Percentiles rank a stretch among this genome's conserved stretches.
Evolutionary conservation across 176 grass and related monocot genomes (phyloP).

Genomic region (sorghum (Sorghum bicolor)): Sorghum_bicolor_NCBIv3 NC_012873.2:66463001-66463500

Average conservation of each 20-base stretch:
- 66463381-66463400: slow-evolving; percentile 40
- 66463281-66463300: neutral
- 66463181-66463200: slow-evolving; percentile 95
- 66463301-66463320: neutral
- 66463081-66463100: neutral
- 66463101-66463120: slow-evolving; percentile 5
- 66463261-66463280: neutral
- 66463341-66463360: slow-evolving; percentile 98
- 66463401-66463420: slow-evolving; percentile 14
- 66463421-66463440: slow-evolving; percentile 36
- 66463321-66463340: slow-evolving; percentile 49
- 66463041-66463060: slow-evolving; percentile 11
- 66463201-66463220: slow-evolving; percentile 97
- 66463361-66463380: slow-evolving; percentile 97
- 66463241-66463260: slow-evolving; percentile 63
- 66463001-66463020: neutral
- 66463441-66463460: slow-evolving; percentile 32
- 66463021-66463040: slow-evolving; percentile 40
- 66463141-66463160: slow-evolving; percentile 90
- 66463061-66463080: neutral
- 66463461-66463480: slow-evolving; percentile 44
- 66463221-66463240: slow-evolving; percentile 91
- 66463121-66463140: neutral
- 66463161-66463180: slow-evolving; percentile 94
- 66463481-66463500: slow-evolving; percentile 38